A percentile compares a stretch with the other conserved stretches of the same genome.
phyloP scores from a whole-genome alignment of 2,329 filamentous ascomycete genomes.

The Magnaporthiopsis incrustans region DNA sequence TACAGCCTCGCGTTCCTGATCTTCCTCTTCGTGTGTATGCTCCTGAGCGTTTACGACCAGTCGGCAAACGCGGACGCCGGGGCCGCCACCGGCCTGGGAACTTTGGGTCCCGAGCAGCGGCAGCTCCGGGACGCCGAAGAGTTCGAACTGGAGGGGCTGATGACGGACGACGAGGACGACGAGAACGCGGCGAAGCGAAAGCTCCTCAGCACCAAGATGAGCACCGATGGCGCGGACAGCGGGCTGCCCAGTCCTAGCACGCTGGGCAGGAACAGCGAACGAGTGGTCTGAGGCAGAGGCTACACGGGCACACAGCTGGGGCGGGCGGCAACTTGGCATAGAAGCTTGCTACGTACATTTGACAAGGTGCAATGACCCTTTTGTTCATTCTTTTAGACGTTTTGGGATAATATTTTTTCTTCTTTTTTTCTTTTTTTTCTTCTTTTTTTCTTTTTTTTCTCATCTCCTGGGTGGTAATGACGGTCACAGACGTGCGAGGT shows the following conservation, averaged over 20 bases:
- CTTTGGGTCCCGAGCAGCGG: slow-evolving; percentile 32
- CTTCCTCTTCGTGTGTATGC: slow-evolving; percentile 85
- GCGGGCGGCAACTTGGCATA: no score
- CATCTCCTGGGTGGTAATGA: background rate
- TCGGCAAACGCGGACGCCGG: slow-evolving; percentile 27
- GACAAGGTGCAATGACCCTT: no score
- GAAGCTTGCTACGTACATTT: no score
- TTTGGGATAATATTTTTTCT: background rate
- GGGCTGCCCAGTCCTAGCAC: slow-evolving; percentile 40
- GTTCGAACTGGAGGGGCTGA: slow-evolving; percentile 86
- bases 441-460: background rate
- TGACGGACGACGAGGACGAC: slow-evolving; percentile 76
- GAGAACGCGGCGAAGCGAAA: slow-evolving; percentile 31
- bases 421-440: background rate
- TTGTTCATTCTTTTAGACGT: background rate
- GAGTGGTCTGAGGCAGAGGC: slow-evolving; percentile 14
- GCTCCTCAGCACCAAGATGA: slow-evolving; percentile 40
- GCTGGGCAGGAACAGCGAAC: slow-evolving; percentile 36
- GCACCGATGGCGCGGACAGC: slow-evolving; percentile 33
- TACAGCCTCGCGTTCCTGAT: slow-evolving; percentile 85
- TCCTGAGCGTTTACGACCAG: slow-evolving; percentile 75
- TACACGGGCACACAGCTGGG: background rate
- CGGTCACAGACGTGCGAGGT: background rate
- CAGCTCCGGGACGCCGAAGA: slow-evolving; percentile 76
- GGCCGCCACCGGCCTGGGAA: slow-evolving; percentile 12